Percentiles rank a stretch among this genome's conserved stretches.
These are phyloP conservation scores for Debaryomyces maramus DNA, from an alignment of 805 yeast species.

Conservation along the genomic window DNA sequence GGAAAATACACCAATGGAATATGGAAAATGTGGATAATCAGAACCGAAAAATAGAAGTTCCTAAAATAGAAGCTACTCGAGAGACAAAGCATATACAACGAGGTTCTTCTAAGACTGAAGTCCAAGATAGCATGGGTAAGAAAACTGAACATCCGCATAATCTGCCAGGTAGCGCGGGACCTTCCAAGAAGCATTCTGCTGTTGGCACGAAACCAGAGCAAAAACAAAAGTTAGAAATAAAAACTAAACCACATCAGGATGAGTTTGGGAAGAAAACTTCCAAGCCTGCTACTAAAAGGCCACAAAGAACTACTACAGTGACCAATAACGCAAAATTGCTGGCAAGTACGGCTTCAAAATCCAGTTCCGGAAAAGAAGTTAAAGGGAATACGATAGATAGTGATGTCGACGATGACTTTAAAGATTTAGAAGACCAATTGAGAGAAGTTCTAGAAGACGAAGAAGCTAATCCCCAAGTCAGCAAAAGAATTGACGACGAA, in stretches of 20 bases:
- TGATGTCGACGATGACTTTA: conserved; percentile 42
- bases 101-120: not conserved
- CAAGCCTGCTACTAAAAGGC: conserved; percentile 14
- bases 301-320: not conserved
- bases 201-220: conserved; percentile 13
- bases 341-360: conserved; percentile 4
- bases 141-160: not conserved
- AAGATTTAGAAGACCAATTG: conserved; percentile 43
- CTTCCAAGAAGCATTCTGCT: conserved; percentile 15
- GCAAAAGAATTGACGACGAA: not conserved
- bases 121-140: not conserved
- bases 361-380: not conserved
- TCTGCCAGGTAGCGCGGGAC: not conserved
- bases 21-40: not conserved
- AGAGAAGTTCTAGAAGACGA: conserved; percentile 40
- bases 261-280: conserved; percentile 8
- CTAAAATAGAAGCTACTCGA: conserved; percentile 1
- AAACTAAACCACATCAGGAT: conserved; percentile 4
- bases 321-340: not conserved
- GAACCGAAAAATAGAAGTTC: not conserved
- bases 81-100: too few relatives aligned
- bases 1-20: conserved; percentile 13
- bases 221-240: not conserved
- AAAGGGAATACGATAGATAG: conserved; percentile 1
- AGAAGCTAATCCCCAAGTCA: conserved; percentile 1